Percentiles rank a stretch among this genome's conserved stretches.
These are phyloP conservation scores for Annulohypoxylon nitens DNA, from an alignment of 495 filamentous ascomycete genomes.

Conservation along the genomic window DNA sequence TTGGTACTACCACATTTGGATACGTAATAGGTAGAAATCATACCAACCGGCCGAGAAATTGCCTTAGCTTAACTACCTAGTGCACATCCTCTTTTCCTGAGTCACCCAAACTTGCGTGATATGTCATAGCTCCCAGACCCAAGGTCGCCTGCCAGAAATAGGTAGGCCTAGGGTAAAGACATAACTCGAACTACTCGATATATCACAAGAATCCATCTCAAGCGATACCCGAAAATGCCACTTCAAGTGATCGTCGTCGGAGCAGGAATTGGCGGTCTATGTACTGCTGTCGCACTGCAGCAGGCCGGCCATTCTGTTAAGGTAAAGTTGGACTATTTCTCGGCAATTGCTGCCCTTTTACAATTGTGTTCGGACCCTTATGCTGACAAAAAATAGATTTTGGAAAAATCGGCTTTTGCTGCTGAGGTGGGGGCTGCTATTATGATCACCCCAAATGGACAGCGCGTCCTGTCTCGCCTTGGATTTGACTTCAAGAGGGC, in stretches of 20 bases:
- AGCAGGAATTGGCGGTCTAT: conserved; percentile 69
- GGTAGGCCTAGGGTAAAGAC: no score
- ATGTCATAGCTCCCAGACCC: no score
- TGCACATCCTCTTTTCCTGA: no score
- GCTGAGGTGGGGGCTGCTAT: conserved; percentile 70
- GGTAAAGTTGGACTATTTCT: conserved; percentile 7
- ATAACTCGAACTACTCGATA: no score
- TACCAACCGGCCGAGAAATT: no score
- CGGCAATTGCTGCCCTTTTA: neutral
- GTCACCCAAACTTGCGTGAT: no score
- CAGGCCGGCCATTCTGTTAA: conserved; percentile 67
- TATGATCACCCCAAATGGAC: conserved; percentile 67
- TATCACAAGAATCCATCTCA: no score
- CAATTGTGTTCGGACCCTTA: neutral
- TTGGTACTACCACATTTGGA: no score
- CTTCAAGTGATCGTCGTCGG: conserved; percentile 64
- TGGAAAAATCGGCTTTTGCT: conserved; percentile 65
- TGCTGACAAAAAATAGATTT: conserved; percentile 48
- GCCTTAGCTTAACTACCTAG: no score
- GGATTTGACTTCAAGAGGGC: conserved; percentile 51
- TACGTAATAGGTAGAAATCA: no score
- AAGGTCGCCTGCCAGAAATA: no score
- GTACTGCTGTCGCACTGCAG: conserved; percentile 67
- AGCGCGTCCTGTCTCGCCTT: conserved; percentile 58
- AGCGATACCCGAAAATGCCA: conserved; percentile 12